Percentiles rank a stretch among this genome's conserved stretches.
These are phyloP conservation scores for Phytophthora citricola DNA, from an alignment of 352 stramenopile genomes.

Conservation along the genomic window DNA sequence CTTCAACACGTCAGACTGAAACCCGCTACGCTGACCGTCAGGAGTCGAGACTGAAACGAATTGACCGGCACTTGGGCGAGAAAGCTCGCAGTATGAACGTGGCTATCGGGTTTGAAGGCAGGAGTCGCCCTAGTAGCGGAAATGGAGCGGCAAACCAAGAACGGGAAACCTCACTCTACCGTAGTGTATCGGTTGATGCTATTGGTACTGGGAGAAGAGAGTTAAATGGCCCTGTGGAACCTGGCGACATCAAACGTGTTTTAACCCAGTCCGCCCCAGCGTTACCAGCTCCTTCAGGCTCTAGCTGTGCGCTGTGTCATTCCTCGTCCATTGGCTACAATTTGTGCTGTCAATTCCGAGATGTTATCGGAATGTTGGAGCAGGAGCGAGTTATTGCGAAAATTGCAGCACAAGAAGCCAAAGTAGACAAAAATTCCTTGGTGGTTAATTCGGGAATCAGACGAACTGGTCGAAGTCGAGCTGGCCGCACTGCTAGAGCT, in stretches of 20 bases:
- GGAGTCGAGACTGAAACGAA: conserved; percentile 44
- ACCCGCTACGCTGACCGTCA: conserved; percentile 50
- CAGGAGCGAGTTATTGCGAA: conserved; percentile 33
- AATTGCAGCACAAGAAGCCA: neutral
- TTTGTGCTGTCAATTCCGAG: conserved; percentile 64
- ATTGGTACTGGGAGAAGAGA: conserved; percentile 2
- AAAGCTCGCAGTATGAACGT: conserved; percentile 58
- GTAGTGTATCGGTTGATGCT: conserved; percentile 13
- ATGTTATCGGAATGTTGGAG: conserved; percentile 57
- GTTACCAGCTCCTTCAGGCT: neutral
- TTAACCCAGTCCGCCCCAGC: neutral
- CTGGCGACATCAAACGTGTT: neutral
- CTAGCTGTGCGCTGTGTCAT: conserved; percentile 54
- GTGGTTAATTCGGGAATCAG: conserved; percentile 1
- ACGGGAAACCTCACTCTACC: conserved; percentile 9
- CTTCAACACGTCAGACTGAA: conserved; percentile 54
- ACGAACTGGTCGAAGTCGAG: conserved; percentile 18
- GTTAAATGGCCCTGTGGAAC: neutral
- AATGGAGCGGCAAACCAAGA: neutral
- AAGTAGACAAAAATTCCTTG: neutral
- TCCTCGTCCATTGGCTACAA: conserved; percentile 71
- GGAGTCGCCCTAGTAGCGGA: conserved; percentile 18
- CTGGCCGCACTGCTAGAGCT: conserved; percentile 12
- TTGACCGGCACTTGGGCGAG: conserved; percentile 49
- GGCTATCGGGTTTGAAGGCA: conserved; percentile 4